Evolutionary conservation across 225 moss, liverwort and hornwort genomes (phyloP).

Genomic region (Marchantia paleacea): DNA sequence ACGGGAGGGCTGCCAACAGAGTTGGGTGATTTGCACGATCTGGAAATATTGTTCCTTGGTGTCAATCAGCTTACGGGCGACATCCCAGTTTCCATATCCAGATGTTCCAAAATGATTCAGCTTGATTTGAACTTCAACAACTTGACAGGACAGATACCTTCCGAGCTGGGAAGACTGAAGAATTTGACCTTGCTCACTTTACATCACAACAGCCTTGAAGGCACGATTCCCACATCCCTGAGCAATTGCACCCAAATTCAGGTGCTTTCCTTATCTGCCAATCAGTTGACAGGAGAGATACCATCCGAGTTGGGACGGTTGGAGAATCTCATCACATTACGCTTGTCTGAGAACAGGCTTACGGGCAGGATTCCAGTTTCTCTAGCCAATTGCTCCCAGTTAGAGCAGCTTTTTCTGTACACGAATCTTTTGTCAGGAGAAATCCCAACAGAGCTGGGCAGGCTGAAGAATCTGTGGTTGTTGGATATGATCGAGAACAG

Average conservation of each 20-base stretch:
- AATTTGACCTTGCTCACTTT: conserved; percentile 43
- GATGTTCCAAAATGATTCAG: conserved; percentile 22
- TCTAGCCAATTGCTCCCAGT: conserved; percentile 39
- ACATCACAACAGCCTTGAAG: conserved; percentile 39
- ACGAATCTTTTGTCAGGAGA: conserved; percentile 36
- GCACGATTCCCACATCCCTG: conserved; percentile 47
- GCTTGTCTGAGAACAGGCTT: conserved; percentile 41
- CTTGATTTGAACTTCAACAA: too few relatives aligned
- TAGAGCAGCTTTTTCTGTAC: conserved; percentile 42
- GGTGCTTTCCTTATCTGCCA: conserved; percentile 40
- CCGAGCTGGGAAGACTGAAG: conserved; percentile 35
- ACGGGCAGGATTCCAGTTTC: conserved; percentile 42
- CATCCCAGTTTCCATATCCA: conserved; percentile 28
- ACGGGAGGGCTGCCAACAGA: conserved; percentile 44
- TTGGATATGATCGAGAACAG: conserved; percentile 40
- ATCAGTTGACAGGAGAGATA: conserved; percentile 38
- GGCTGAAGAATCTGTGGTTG: conserved; percentile 36
- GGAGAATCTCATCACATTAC: conserved; percentile 40
- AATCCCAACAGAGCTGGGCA: conserved; percentile 46
- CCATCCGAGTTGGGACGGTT: conserved; percentile 43
- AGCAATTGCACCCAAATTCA: conserved; percentile 47
- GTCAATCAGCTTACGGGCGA: conserved; percentile 50
- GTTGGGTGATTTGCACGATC: conserved; percentile 43
- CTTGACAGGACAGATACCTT: conserved; percentile 39
- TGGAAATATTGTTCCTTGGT: conserved; percentile 42